phyloP scores from a whole-genome alignment of 108 stramenopile species.

The Fragilaria radians region DNA sequence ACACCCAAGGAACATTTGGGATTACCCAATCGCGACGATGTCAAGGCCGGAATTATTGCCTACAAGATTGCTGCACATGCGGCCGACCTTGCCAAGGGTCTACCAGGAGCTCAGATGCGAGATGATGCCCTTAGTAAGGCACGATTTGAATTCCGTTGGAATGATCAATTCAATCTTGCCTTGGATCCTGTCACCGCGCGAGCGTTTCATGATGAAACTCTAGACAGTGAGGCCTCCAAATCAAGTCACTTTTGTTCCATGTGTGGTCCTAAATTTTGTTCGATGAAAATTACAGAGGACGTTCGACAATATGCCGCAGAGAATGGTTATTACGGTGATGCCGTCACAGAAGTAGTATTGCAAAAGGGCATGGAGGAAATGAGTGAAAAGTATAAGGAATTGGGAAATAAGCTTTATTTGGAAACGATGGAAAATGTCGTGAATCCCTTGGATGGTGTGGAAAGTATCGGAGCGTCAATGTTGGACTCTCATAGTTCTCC shows the following conservation, averaged over 20 bases:
- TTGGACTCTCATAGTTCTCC: no score
- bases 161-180: constrained; percentile 84
- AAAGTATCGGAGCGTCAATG: no score
- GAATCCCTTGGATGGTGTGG: constrained; percentile 52
- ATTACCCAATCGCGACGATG: constrained; percentile 83
- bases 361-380: constrained; percentile 74
- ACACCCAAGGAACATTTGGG: constrained; percentile 87
- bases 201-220: constrained; percentile 79
- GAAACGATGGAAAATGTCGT: constrained; percentile 51
- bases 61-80: constrained; percentile 88
- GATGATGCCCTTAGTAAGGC: constrained; percentile 82
- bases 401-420: constrained; percentile 71
- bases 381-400: constrained; percentile 72
- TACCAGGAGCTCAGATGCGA: constrained; percentile 75
- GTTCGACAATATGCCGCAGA: constrained; percentile 79
- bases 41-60: constrained; percentile 84
- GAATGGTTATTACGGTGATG: constrained; percentile 69
- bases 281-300: constrained; percentile 88
- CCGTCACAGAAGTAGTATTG: no score
- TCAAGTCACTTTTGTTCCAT: constrained; percentile 78
- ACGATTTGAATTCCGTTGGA: constrained; percentile 87
- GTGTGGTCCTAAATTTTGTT: constrained; percentile 88
- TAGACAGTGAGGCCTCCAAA: constrained; percentile 75
- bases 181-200: constrained; percentile 80
- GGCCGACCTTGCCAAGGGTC: constrained; percentile 76